A percentile compares a stretch with the other conserved stretches of the same genome.
phyloP scores from a whole-genome alignment of 1,284 basidiomycete genomes.

The Sanghuangporus sanghuang region DNA sequence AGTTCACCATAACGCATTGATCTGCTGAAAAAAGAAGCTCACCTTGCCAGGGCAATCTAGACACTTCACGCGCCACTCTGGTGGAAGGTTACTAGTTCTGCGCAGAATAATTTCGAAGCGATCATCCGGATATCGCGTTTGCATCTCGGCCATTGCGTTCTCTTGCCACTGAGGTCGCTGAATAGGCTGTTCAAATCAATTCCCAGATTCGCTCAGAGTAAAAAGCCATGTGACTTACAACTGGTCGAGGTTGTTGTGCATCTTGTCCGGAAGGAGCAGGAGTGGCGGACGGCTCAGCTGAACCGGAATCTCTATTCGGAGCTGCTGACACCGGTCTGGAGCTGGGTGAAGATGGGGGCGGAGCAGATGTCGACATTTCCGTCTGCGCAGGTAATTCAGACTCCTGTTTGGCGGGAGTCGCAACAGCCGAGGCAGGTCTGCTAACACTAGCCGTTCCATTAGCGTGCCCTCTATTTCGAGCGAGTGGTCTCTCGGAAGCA shows the following conservation, averaged over 20 bases:
- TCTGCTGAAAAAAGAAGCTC: slow-evolving; percentile 1
- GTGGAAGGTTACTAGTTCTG: slow-evolving; percentile 44
- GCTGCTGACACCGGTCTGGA: background rate
- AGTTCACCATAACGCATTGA: background rate
- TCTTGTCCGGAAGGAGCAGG: slow-evolving; percentile 4
- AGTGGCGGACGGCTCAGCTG: slow-evolving; percentile 4
- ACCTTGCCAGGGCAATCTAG: slow-evolving; percentile 91
- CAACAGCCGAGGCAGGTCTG: slow-evolving; percentile 25
- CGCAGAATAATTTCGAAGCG: slow-evolving; percentile 74
- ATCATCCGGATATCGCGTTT: slow-evolving; percentile 76
- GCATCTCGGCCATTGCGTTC: slow-evolving; percentile 58
- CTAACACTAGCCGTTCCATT: slow-evolving; percentile 38
- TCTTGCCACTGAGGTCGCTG: slow-evolving; percentile 70
- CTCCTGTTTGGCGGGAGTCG: slow-evolving; percentile 17
- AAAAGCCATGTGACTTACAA: slow-evolving; percentile 4
- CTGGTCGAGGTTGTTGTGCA: background rate
- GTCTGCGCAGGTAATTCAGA: slow-evolving; percentile 17
- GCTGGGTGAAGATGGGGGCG: background rate
- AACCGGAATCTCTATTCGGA: slow-evolving; percentile 2
- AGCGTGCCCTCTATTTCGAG: slow-evolving; percentile 46
- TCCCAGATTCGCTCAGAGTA: background rate
- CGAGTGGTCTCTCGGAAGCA: slow-evolving; percentile 62
- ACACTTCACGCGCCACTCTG: slow-evolving; percentile 93
- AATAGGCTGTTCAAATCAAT: slow-evolving; percentile 14
- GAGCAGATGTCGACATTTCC: slow-evolving; percentile 2